Evolutionary conservation across 495 filamentous ascomycete genomes (phyloP), one percentile per base, ranked within the genome.

Genomic region (Trichocladium uniseriatum): DNA sequence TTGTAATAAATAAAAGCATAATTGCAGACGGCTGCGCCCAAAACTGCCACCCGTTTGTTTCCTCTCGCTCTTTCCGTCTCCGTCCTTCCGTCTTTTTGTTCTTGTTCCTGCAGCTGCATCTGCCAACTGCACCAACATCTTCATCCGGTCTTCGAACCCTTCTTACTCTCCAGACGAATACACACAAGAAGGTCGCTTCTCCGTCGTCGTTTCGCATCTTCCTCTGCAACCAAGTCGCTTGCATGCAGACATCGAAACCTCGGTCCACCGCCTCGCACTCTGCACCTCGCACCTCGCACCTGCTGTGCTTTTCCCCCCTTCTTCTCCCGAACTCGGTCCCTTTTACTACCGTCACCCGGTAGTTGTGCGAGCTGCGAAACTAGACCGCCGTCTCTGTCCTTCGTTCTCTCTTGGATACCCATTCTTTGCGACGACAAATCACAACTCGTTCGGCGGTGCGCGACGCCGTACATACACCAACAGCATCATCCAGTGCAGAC

Each of bases 21-120:
- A 32, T 52, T 39, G 46, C 27, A 41, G 22, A 32, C 28, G 38
- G 37, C 51, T 32, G 24, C 20, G 11, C 27, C 36, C 13, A 11
- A 14, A 39, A 34, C 28, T 42, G 39, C 49, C 38, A n/a, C 40
- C 50, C 46, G 32, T 54, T 54, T 45, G 42, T 40, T 43, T 32
- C 36, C 38, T 36, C 39, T 34, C 37, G 18, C 34, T 50, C 43
- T 42, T 31, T 48, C 20, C 43, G 14, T 15, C 8, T 42, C 47
- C 35, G 42, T 45, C 39, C 13, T 46, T 43, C 11, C 43, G 29
- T 32, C 29, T 24, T 11, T 14, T 32, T 14, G 38, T 22, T 29
- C 11, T 15, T 15, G 9, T 22, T 39, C 14, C 20, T n/a, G n/a
- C n/a, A n/a, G n/a, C n/a, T n/a, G n/a, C n/a, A n/a, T n/a, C n/a